Base-by-base conservation (phyloP, 805 yeast genomes). In the Priceomyces fermenticarens region DNA sequence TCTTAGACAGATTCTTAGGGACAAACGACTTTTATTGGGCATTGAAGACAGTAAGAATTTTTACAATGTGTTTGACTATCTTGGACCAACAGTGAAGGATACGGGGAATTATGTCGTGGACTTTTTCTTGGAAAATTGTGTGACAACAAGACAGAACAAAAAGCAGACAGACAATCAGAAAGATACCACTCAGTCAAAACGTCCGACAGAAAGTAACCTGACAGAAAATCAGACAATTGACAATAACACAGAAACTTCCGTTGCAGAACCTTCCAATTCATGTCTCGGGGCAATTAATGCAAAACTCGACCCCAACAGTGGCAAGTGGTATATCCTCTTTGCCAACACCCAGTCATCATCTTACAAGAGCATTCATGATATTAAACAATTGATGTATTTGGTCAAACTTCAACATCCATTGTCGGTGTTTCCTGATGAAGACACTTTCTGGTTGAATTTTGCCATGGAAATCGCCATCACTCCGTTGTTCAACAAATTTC, bases 1-100 rank as follows among this genome's bases (percentile, higher is more conserved):
- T 46, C 69, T 87, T 13, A 54, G 61, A 29, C 63, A 61, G 3
- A 60, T 91, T 0, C 43, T 85, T 2, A 44, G 56, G 7, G 81
- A 81, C 46, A 51, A 65, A 0, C 61, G 84, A 25, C 58, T 85
- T 10, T 43, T 60, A 12, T 65, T 70, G 32, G 44, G 52, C 26
- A 35, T 39, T 20, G 73, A 67, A 40, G 74, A 68, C 39, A 57
- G 60, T 8, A 59, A 55, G 30, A 55, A 49, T 38, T 57, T 52
- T 41, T 62, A 62, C 48, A 66, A 63, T 44, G 62, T 67, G 2
- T 63, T 67, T 48, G 75, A 70, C 42, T 62, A 60, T 45, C 47
- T 66, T 17, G 62, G 67, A 29, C 55, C 61, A 41, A 60, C 63
- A 47, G 58, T 62, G 39, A 45, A 49, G 35, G 35, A 48, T 3